Base-by-base conservation (phyloP, 139 green algal genomes). In the Marvania coccoides region DNA sequence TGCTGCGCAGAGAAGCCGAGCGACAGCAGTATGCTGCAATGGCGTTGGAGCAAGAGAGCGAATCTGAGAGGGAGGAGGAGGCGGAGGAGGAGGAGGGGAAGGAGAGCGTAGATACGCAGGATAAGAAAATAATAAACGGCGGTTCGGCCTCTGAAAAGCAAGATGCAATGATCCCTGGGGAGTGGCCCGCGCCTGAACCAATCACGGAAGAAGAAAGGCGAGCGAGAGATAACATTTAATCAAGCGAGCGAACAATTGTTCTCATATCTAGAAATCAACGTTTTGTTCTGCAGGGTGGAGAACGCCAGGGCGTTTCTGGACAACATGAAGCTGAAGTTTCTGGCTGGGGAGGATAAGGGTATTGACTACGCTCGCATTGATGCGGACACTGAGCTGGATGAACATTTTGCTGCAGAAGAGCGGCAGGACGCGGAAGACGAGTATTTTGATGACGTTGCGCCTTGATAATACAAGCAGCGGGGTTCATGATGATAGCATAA, bases 301-400 rank as follows among this genome's bases (percentile, higher is more conserved):
- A 54, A 78, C 35, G 56, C 67, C 0, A 69, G 67, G 4, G 72
- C 84, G 1, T 89, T 92, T 12, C 19, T 82, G 53, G 65, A 81
- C 19, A 57, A 86, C 23, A 95, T 95, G 88, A 65, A 88, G 65
- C 51, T 75, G 33, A 46, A 76, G 2, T 95, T 95, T 35, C 58
- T 95, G 9, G 42, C 47, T 30, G 85, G 85, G 7, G 37, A 76
- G 37, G 85, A 92, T 28, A 37, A 35, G 2, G 55, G 53, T 4
- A 57, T 81, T 9, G 72, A 86, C 36, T 88, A 89, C 37, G 34
- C 26, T 9, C 51, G 33, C 3, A 81, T 89, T 24, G 84, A 89
- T 46, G 70, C 13, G 15, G 77, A 86, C 39, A 65, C n/a, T 6
- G 26, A 47, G 29, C 42, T 88, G 24, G 83, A 88, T 46, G 83